Percentiles rank a stretch among this genome's conserved stretches.
phyloP scores from a whole-genome alignment of 805 yeast species.

The Ogataea ganodermae region DNA sequence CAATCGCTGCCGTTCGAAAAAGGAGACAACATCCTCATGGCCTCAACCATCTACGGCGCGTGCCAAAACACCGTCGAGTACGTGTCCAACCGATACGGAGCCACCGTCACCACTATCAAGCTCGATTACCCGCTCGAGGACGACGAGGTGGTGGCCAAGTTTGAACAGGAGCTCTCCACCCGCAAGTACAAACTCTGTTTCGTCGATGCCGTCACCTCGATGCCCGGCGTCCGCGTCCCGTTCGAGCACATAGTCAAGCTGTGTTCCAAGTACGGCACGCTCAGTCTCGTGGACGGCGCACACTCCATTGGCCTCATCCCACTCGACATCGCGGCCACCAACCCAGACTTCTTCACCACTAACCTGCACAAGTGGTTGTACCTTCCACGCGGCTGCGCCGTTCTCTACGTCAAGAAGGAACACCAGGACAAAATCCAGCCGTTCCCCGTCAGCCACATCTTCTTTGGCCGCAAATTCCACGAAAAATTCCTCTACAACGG shows the following conservation, averaged over 20 bases:
- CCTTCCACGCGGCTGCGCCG: constrained; percentile 59
- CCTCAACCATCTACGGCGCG: constrained; percentile 54
- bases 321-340: constrained; percentile 40
- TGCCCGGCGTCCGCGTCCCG: constrained; percentile 66
- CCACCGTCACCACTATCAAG: constrained; percentile 40
- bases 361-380: constrained; percentile 73
- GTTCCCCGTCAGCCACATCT: constrained; percentile 57
- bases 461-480: constrained; percentile 40
- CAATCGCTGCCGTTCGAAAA: constrained; percentile 52
- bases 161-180: constrained; percentile 33
- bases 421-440: constrained; percentile 55
- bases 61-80: constrained; percentile 54
- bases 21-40: constrained; percentile 53
- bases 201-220: constrained; percentile 60
- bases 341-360: constrained; percentile 62
- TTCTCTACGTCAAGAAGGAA: constrained; percentile 55
- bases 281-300: constrained; percentile 72
- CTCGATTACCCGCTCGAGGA: constrained; percentile 48
- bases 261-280: constrained; percentile 47
- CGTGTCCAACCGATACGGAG: constrained; percentile 36
- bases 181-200: constrained; percentile 43
- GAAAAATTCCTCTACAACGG: constrained; percentile 55
- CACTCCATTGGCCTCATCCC: constrained; percentile 62
- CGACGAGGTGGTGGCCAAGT: constrained; percentile 39
- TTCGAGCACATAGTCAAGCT: constrained; percentile 47